These are phyloP conservation scores for Microthlaspi erraticum DNA, from an alignment of 345 rosid species.

Conservation along the genomic window DNA sequence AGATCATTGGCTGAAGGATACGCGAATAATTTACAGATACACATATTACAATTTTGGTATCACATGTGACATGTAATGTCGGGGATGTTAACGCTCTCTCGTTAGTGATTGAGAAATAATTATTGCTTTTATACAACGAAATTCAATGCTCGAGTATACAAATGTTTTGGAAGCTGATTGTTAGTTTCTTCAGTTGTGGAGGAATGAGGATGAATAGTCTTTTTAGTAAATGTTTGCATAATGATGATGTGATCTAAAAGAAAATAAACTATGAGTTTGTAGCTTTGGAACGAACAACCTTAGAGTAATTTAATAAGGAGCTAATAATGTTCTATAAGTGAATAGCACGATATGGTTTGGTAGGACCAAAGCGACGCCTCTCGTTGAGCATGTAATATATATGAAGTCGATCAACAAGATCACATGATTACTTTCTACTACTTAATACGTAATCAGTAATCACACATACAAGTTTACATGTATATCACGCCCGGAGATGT, in stretches of 20 bases:
- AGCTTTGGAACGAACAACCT: constrained; percentile 32
- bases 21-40: neutral
- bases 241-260: neutral
- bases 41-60: neutral
- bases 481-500: neutral
- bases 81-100: constrained; percentile 8
- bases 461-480: constrained; percentile 7
- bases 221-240: constrained; percentile 5
- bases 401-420: constrained; percentile 25
- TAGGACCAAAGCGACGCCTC: constrained; percentile 25
- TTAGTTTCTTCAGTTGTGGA: constrained; percentile 11
- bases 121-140: neutral
- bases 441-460: constrained; percentile 9
- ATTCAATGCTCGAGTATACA: neutral
- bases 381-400: constrained; percentile 2
- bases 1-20: constrained; percentile 21
- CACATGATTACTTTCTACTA: constrained; percentile 17
- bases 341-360: constrained; percentile 34
- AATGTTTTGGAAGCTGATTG: neutral
- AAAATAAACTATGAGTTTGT: constrained; percentile 17
- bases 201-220: neutral
- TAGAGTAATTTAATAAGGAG: constrained; percentile 8
- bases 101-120: neutral
- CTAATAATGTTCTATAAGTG: constrained; percentile 35
- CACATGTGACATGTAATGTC: constrained; percentile 28